These are phyloP conservation scores for Annona cherimola DNA, from an alignment of 164 flowering plant genomes.

Conservation along the genomic window DNA sequence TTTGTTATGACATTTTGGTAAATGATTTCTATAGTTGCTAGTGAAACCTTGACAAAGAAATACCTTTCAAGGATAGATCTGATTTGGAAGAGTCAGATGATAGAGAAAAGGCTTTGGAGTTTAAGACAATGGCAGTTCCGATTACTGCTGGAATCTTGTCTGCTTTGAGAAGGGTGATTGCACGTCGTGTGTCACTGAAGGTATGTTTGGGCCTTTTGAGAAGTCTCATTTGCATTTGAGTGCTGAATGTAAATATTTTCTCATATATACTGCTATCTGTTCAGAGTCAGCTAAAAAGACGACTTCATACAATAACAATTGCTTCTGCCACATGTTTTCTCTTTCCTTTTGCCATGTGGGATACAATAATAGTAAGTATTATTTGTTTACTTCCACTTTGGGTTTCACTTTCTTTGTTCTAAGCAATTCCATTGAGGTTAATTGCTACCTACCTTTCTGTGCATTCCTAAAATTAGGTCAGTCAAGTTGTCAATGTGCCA, in stretches of 20 bases:
- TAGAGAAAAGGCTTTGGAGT: constrained; percentile 43
- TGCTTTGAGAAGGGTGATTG: constrained; percentile 89
- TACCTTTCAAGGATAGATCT: constrained; percentile 58
- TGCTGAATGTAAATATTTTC: constrained; percentile 1
- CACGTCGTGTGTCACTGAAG: constrained; percentile 96
- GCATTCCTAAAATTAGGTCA: background rate
- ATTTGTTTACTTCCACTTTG: background rate
- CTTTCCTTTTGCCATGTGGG: constrained; percentile 98
- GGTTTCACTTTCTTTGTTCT: background rate
- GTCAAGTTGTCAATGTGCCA: background rate
- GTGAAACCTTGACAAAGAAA: constrained; percentile 48
- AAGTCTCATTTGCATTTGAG: background rate
- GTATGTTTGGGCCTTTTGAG: constrained; percentile 24
- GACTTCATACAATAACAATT: constrained; percentile 85
- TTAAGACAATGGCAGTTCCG: constrained; percentile 67
- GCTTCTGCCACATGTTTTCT: constrained; percentile 92
- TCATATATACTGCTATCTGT: constrained; percentile 16
- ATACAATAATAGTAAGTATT: constrained; percentile 67
- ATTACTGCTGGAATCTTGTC: constrained; percentile 90
- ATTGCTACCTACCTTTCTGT: background rate
- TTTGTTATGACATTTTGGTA: background rate
- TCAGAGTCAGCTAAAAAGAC: constrained; percentile 92
- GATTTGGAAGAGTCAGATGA: constrained; percentile 28
- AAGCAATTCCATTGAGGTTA: background rate
- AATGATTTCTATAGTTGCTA: background rate